phyloP scores from a whole-genome alignment of 345 rosid genomes.

The Eutrema japonicum region DNA sequence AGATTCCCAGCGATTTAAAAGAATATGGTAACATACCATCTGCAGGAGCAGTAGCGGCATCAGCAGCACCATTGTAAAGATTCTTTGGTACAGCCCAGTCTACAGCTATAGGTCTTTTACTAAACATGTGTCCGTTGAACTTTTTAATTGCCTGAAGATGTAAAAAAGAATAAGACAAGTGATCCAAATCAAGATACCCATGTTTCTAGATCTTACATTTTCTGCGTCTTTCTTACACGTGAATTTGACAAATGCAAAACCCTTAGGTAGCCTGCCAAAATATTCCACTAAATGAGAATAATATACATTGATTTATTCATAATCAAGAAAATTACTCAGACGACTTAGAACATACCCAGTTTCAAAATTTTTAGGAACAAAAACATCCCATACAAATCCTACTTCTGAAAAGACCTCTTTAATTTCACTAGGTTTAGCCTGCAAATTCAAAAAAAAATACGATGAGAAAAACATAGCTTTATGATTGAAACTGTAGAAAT shows the following conservation, averaged over 20 bases:
- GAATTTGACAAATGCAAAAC: constrained; percentile 95
- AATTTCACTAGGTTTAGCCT: constrained; percentile 72
- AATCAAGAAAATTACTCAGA: constrained; percentile 15
- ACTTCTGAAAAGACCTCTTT: constrained; percentile 66
- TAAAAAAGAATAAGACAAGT: constrained; percentile 26
- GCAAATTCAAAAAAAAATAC: constrained; percentile 38
- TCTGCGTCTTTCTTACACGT: constrained; percentile 89
- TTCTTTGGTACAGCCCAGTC: constrained; percentile 99
- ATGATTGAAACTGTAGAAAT: constrained; percentile 15
- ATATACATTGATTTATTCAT: constrained; percentile 1
- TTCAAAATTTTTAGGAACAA: constrained; percentile 70
- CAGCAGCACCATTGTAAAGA: constrained; percentile 57
- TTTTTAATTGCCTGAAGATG: constrained; percentile 79
- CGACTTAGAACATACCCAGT: constrained; percentile 62
- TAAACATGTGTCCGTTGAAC: constrained; percentile 80
- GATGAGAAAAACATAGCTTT: constrained; percentile 22
- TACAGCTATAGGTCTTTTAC: constrained; percentile 83
- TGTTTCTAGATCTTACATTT: constrained; percentile 54
- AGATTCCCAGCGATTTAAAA: constrained; percentile 1
- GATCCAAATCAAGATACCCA: constrained; percentile 24
- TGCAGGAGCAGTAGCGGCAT: constrained; percentile 49
- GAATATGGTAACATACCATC: constrained; percentile 58
- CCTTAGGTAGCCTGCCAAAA: constrained; percentile 76
- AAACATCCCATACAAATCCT: constrained; percentile 94
- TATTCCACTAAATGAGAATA: constrained; percentile 23